A percentile compares a stretch with the other conserved stretches of the same genome.
Conservation (phyloP, 495 filamentous ascomycete species). For the Trichoderma gamsii region DNA sequence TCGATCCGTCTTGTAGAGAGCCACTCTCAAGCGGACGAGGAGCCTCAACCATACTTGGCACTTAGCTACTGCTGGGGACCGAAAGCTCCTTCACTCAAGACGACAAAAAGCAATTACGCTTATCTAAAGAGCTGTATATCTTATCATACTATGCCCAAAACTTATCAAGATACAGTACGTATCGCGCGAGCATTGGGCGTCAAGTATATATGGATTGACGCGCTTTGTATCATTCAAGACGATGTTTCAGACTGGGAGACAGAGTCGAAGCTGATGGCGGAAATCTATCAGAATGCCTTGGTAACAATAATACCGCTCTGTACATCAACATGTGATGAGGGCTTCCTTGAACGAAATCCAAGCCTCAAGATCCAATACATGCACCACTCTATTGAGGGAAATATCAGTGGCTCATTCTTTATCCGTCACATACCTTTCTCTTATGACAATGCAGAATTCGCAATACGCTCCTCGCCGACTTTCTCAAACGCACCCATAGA, state of each 20-base stretch:
- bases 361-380: background rate
- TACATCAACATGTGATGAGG: background rate
- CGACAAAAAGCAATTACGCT: background rate
- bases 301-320: slow-evolving; percentile 18
- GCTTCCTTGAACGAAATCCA: background rate
- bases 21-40: background rate
- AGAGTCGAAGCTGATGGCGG: slow-evolving; percentile 19
- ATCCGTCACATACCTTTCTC: background rate
- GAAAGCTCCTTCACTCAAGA: background rate
- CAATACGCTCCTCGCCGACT: background rate
- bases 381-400: background rate
- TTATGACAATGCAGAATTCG: background rate
- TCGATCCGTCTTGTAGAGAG: background rate
- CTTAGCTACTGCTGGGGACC: background rate
- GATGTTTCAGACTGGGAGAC: slow-evolving; percentile 18
- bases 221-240: slow-evolving; percentile 23
- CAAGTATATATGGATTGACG: slow-evolving; percentile 23
- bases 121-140: background rate
- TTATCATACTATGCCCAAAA: slow-evolving; percentile 18
- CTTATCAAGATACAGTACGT: slow-evolving; percentile 25
- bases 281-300: slow-evolving; percentile 21
- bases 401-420: background rate
- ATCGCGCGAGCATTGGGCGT: slow-evolving; percentile 18
- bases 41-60: background rate
- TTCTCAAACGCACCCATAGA: background rate